A percentile compares a stretch with the other conserved stretches of the same genome.
phyloP scores from a whole-genome alignment of 2,329 filamentous ascomycete genomes.

The Neofusicoccum sp. region DNA sequence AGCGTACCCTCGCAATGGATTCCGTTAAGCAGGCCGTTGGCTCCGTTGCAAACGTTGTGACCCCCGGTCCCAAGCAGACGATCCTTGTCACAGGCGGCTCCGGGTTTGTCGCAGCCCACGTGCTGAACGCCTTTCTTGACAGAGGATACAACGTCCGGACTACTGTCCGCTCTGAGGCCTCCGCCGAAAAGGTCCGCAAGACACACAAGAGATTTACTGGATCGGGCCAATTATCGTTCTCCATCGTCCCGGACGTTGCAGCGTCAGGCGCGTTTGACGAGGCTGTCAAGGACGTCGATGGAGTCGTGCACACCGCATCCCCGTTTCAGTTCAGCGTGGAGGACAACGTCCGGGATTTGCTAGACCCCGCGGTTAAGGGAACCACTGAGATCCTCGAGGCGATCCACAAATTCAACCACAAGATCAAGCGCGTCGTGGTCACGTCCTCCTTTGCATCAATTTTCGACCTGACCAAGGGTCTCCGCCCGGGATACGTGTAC shows the following conservation, averaged over 20 bases:
- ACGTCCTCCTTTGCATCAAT: conserved; percentile 21
- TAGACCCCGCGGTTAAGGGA: conserved; percentile 49
- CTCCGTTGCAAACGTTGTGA: not conserved
- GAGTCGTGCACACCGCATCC: conserved; percentile 48
- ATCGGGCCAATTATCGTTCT: conserved; percentile 41
- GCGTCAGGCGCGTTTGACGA: conserved; percentile 37
- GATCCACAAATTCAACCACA: conserved; percentile 11
- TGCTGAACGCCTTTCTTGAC: conserved; percentile 23
- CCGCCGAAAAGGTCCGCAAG: conserved; percentile 36
- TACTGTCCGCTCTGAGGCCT: conserved; percentile 21
- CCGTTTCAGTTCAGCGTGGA: conserved; percentile 10
- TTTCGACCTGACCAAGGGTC: not conserved
- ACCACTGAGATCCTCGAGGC: conserved; percentile 42
- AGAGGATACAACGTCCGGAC: conserved; percentile 22
- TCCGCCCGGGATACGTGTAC: conserved; percentile 20
- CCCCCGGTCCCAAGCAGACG: not conserved
- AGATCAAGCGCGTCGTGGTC: conserved; percentile 25
- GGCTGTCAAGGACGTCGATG: conserved; percentile 43
- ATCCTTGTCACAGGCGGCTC: conserved; percentile 27
- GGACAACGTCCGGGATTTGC: conserved; percentile 26
- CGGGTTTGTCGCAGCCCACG: conserved; percentile 27
- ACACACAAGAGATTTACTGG: conserved; percentile 35
- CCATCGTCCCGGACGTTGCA: conserved; percentile 45
- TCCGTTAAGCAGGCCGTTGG: conserved; percentile 1
- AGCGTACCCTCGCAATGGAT: not conserved